A percentile compares a stretch with the other conserved stretches of the same genome.
Conservation (phyloP, 441 rosid species). For the Populus trichocarpa region DNA sequence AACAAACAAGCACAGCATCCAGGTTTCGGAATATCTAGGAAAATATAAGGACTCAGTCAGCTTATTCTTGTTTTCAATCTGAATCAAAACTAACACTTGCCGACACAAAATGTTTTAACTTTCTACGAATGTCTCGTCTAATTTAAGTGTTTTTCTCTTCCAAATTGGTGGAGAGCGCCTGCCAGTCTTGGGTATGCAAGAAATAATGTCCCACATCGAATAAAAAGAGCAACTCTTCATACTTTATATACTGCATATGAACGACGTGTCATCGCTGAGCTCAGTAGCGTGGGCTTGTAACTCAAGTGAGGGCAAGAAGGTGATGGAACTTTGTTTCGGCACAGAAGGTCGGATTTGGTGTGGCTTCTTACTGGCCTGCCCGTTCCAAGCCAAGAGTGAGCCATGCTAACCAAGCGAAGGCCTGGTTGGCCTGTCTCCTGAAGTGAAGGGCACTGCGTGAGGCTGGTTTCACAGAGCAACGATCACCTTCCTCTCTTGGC, state of each 20-base stretch:
- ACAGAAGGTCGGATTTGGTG: no score
- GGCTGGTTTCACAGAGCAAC: slow-evolving; percentile 24
- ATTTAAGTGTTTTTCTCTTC: no score
- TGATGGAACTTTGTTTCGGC: no score
- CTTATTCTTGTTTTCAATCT: no score
- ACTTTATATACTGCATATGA: background rate
- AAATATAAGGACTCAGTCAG: no score
- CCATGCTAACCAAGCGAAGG: background rate
- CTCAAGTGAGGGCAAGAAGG: background rate
- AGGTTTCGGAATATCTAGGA: no score
- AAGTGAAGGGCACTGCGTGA: background rate
- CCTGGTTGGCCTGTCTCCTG: background rate
- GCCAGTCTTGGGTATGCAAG: background rate
- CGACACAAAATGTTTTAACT: no score
- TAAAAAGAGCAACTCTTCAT: accelerated
- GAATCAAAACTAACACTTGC: no score
- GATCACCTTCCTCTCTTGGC: background rate
- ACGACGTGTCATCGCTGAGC: background rate
- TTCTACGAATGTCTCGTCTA: no score
- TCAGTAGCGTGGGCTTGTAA: background rate
- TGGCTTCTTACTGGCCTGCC: background rate
- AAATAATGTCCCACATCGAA: background rate
- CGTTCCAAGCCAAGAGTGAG: slow-evolving; percentile 7
- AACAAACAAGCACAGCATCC: no score
- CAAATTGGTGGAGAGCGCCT: background rate